Conservation (phyloP, 768 basidiomycete genomes). For the Rhodotorula graminis region DNA sequence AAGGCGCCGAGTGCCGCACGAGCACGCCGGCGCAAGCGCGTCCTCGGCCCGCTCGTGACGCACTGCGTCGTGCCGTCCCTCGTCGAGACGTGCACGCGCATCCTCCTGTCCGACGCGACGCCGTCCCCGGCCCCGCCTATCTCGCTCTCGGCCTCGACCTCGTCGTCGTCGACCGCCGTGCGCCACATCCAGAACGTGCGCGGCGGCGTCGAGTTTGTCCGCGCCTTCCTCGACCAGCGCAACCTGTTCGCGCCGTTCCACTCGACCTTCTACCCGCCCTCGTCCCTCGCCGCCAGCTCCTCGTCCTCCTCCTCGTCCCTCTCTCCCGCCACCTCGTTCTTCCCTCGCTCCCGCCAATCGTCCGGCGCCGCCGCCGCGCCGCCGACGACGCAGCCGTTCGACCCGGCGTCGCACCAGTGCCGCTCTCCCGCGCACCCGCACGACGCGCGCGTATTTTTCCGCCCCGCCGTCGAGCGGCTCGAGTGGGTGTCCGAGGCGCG, state of each 20-base stretch:
- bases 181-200: not conserved
- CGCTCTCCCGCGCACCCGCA: constrained; percentile 23
- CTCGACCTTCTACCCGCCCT: constrained; percentile 9
- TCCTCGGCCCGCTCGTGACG: constrained; percentile 25
- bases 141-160: not conserved
- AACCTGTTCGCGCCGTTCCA: constrained; percentile 23
- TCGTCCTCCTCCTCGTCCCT: not conserved
- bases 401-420: constrained; percentile 29
- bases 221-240: not conserved
- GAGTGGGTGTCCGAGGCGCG: constrained; percentile 37
- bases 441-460: constrained; percentile 16
- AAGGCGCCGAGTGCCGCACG: too few species aligned
- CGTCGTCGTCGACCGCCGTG: not conserved
- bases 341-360: not conserved
- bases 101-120: constrained; percentile 12
- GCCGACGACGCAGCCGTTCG: constrained; percentile 14
- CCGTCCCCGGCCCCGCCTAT: not conserved
- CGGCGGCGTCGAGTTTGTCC: not conserved
- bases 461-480: constrained; percentile 31
- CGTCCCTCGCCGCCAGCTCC: not conserved
- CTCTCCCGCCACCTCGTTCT: not conserved
- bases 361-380: not conserved
- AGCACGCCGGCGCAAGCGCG: not conserved
- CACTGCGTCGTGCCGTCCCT: constrained; percentile 34
- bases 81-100: constrained; percentile 27